Conservation (phyloP, 1,139 yeast species). For the Taphrina sp. region DNA sequence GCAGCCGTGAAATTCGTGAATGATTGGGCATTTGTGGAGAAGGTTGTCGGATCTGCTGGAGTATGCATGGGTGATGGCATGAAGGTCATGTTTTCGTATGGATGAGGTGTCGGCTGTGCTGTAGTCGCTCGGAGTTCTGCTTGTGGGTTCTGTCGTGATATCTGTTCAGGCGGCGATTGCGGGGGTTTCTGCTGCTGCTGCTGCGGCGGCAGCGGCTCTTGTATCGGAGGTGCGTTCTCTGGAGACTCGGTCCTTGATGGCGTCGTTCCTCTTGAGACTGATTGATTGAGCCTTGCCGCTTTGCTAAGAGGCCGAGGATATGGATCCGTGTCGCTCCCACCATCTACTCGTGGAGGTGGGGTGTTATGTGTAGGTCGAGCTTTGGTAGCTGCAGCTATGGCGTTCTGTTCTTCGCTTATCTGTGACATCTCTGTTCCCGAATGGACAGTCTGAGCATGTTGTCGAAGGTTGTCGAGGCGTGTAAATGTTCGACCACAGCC, state of each 20-base stretch:
- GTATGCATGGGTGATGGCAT: neutral
- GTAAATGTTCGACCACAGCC: slow-evolving; percentile 80
- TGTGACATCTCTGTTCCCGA: slow-evolving; percentile 53
- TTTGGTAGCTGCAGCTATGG: slow-evolving; percentile 21
- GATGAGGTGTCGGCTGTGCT: neutral
- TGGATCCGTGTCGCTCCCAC: slow-evolving; percentile 18
- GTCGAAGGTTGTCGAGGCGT: slow-evolving; percentile 81
- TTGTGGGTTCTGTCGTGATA: neutral
- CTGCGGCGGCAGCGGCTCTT: neutral
- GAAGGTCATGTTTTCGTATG: neutral
- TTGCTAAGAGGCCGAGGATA: slow-evolving; percentile 14
- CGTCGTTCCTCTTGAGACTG: neutral
- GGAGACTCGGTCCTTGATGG: neutral
- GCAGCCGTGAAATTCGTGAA: neutral
- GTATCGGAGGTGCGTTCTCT: neutral
- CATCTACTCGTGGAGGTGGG: slow-evolving; percentile 14
- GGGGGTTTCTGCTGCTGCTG: neutral
- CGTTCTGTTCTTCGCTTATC: slow-evolving; percentile 19
- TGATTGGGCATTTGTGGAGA: neutral
- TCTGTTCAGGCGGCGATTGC: neutral
- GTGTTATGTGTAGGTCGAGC: slow-evolving; percentile 15
- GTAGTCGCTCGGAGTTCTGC: neutral
- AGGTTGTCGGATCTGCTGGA: neutral
- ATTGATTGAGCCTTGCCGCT: neutral
- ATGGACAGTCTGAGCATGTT: slow-evolving; percentile 90